Evolutionary conservation across 1,139 yeast species (phyloP), one percentile per base, ranked within the genome.

Genomic region (Candida neerlandica): DNA sequence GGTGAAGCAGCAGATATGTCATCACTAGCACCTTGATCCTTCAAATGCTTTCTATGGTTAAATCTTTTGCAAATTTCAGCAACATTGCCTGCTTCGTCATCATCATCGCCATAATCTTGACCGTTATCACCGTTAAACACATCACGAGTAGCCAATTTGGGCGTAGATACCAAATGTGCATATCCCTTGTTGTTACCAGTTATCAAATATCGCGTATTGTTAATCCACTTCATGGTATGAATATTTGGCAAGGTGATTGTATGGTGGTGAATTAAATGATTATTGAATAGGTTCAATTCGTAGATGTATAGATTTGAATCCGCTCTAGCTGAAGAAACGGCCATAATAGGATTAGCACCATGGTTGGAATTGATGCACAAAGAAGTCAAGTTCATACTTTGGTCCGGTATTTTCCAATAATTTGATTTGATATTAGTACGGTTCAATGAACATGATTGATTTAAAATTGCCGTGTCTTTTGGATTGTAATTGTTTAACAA

Each of bases 51-150:
- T 46, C 79, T 69, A 66, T 89, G 96, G 64, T 87, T 86, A 67
- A 85, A 88, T 43, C 94, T 71, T 63, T 85, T 85, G 55, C 86
- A 70, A 16, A 89, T 85, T 62, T 84, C 90, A 0, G 96, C 96
- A 30, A 82, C 77, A 39, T 73, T 66, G 1, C 64, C 77, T 29
- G 72, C 72, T 12, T 70, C 73, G 10, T 52, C 62, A n/a, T 44
- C 47, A 3, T 64, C 77, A 32, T 71, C 71, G 14, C 7, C 27
- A 23, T 70, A 73, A 9, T 49, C 61, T 10, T 44, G 47, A 14
- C 43, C 43, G 23, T 45, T 41, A 18, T 43, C 42, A 2, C 41
- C 42, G 12, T 26, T 41, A n/a, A 78, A 65, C 7, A 33, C 45
- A 34, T 43, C 45, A 23, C 40, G 40, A 5, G 45, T 43, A 12